Conservation (phyloP, 1,284 basidiomycete species). For the Sporisorium graminicola region DNA sequence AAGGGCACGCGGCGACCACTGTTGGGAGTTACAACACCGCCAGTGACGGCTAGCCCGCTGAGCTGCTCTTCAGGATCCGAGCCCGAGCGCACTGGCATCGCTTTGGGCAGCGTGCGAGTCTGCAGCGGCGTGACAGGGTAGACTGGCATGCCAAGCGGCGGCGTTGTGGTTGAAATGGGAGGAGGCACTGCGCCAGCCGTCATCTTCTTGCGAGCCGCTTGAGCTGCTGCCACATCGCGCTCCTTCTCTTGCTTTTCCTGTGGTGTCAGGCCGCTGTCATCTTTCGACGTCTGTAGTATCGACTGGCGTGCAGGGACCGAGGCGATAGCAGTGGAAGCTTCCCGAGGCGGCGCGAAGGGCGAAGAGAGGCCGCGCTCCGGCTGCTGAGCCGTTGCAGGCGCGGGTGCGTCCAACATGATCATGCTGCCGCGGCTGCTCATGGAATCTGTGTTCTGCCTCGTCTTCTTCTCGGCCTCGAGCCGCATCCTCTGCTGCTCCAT, state of each 20-base stretch:
- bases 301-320: conserved; percentile 19
- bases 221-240: conserved; percentile 51
- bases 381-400: background rate
- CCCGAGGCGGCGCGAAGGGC: conserved; percentile 39
- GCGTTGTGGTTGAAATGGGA: conserved; percentile 6
- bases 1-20: conserved; percentile 31
- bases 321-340: conserved; percentile 25
- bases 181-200: conserved; percentile 10
- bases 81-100: conserved; percentile 16
- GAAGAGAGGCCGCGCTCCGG: conserved; percentile 31
- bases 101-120: conserved; percentile 21
- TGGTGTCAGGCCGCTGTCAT: conserved; percentile 37
- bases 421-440: conserved; percentile 40
- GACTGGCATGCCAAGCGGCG: conserved; percentile 22
- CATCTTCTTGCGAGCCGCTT: conserved; percentile 52
- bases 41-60: background rate
- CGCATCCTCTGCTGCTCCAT: conserved; percentile 68
- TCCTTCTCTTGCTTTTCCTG: conserved; percentile 52
- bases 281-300: conserved; percentile 22
- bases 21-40: conserved; percentile 16
- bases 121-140: conserved; percentile 30
- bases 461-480: conserved; percentile 37
- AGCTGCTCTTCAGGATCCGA: conserved; percentile 31
- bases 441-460: conserved; percentile 19
- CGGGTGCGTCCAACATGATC: conserved; percentile 18